Base-by-base conservation (phyloP, 225 moss, liverwort and hornwort genomes). In the Straminergon stramineum region DNA sequence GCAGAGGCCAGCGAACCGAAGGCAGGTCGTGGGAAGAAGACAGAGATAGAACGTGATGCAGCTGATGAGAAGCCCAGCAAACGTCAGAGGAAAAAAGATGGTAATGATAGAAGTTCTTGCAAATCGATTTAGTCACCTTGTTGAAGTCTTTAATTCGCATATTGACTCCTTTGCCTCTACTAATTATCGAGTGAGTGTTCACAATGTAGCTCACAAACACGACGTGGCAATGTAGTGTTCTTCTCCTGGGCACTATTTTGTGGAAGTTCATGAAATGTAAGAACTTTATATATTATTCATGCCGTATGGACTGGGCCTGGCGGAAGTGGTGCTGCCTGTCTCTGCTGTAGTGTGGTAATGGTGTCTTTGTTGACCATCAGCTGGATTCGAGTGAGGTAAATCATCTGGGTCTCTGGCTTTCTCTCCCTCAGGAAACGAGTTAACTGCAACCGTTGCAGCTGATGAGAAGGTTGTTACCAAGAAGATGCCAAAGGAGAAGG, bases 31-130 rank as follows among this genome's bases (percentile, higher is more conserved):
- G 87, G 92, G 65, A 93, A 94, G 88, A 95, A 94, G 84, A 73
- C 66, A 75, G 89, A 87, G 82, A 74, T 84, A 63, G 92, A 85
- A 76, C 91, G 77, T 76, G 91, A 94, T 73, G n/a, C 75, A 84
- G 22, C 79, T 84, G 95, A 91, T 22, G 95, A 95, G 84, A 95
- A 95, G 63, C 93, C 96, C 30, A 93, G 87, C 51, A 96, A 96
- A 89, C 95, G 96, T 58, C 92, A 89, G 91, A 95, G 58, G 93
- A 93, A 89, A 74, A 93, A 91, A 68, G 88, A 86, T 87, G 92
- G 92, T 93, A 85, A 86, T 82, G 69, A 80, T 35, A 68, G 75
- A 27, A 66, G 67, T 66, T 81, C 62, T 67, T 84, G 75, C 81
- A 48, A 55, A 43, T 63, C 9, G 55, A 55, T 62, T 81, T 48